Base-by-base conservation (phyloP, 2,329 filamentous ascomycete genomes). In the Didymella lethalis region DNA sequence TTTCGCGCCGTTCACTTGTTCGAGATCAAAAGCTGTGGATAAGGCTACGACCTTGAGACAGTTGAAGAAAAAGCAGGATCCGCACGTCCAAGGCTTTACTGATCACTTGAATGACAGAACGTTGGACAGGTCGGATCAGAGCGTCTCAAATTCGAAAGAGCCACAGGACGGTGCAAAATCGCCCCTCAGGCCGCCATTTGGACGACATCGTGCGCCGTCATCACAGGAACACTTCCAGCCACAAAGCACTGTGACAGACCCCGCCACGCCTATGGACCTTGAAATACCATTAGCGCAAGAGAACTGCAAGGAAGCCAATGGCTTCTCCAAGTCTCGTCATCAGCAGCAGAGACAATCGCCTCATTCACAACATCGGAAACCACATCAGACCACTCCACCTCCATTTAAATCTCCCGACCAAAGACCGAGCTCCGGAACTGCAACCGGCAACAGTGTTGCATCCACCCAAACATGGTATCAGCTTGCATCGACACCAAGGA, bases 1-100 rank as follows among this genome's bases (percentile, higher is more conserved):
- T 10, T 78, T 76, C 51, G 61, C 68, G 28, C 77, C 76, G 23
- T 68, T 76, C 25, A 64, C 54, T 14, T 78, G 75, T 70, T 60
- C 57, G 12, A 55, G 67, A 64, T 65, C 61, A 20, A 65, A 64
- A 36, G 41, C 48, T 11, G 52, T 64, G 8, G 29, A 60, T 44
- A 52, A 57, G 25, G 40, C 41, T 32, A 29, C 40, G 20, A 47
- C 43, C 14, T 28, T 47, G 6, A 59, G 40, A 43, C 51, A 50
- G n/a, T 51, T 50, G 11, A 56, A 63, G 47, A 50, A 59, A 61
- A 59, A 65, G 46, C 56, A 59, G 18, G 59, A 59, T 25, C 31
- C 32, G 26, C 51, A 65, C 49, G 48, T 57, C 45, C 54, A 62
- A 62, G 25, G 59, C 61, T 38, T 66, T 50, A n/a, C 12, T 58